Evolutionary conservation across 2,329 filamentous ascomycete genomes (phyloP), one percentile per base, ranked within the genome.

Genomic region (Aspergillus amoenus): DNA sequence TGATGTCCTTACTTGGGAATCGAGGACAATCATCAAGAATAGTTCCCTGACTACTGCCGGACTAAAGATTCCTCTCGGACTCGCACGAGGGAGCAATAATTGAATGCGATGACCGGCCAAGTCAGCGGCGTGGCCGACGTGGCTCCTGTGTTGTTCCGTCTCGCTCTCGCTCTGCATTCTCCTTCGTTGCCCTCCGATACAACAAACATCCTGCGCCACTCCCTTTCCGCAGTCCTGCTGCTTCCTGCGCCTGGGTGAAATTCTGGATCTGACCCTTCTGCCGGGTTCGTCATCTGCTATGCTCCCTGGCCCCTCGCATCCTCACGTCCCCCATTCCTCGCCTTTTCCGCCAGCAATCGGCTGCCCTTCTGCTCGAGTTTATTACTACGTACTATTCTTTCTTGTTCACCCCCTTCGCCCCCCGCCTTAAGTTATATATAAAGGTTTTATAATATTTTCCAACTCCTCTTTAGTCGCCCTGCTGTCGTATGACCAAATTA

Each of bases 281-380:
- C 58, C 50, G 52, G 51, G 54, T 60, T 41, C 55, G 58, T 62
- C 60, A 60, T 58, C 58, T 55, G 55, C 55, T 56, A 57, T 60
- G 52, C 40, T 56, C 58, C 52, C 39, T 30, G 59, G 27, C 59
- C 60, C 57, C 56, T 55, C 56, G 47, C 59, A 59, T 61, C 18
- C 56, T 21, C 47, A 34, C 27, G 11, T 47, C 53, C 15, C 47
- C 46, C 27, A 15, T 52, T 43, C 55, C 42, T 53, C 47, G 51
- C 44, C 37, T 57, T 49, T 34, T 21, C 21, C 17, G 9, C 39
- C 30, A 41, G 40, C 39, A 37, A n/a, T 27, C 30, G n/a, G 30
- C 5, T 55, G 44, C 46, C 40, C 41, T 45, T 32, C 32, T 21
- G 17, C 48, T 51, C 44, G 6, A 15, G n/a, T 18, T 27, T 42